phyloP scores from a whole-genome alignment of 176 grass and related monocot genomes.

The Neostapfia colusana region DNA sequence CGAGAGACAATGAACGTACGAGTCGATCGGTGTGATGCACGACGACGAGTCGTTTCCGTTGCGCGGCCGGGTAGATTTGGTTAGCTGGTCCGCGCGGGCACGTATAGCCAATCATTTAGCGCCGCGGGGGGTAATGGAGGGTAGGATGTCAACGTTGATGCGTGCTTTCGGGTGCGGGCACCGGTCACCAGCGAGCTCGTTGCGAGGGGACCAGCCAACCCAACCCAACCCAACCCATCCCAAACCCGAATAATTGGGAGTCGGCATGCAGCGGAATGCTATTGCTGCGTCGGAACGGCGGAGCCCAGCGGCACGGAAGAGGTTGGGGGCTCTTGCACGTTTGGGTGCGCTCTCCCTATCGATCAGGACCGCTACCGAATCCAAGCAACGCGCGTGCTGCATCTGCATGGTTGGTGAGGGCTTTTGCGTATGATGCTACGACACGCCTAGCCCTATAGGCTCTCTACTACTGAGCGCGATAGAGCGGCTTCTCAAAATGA shows the following conservation, averaged over 20 bases:
- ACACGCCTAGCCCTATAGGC: not conserved
- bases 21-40: not conserved
- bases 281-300: not conserved
- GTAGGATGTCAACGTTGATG: conserved; percentile 61
- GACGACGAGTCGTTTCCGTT: not conserved
- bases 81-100: conserved; percentile 14
- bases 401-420: conserved; percentile 7
- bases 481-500: no score
- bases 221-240: not conserved
- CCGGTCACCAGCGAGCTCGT: conserved; percentile 44
- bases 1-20: not conserved
- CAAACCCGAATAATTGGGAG: conserved; percentile 26
- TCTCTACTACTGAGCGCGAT: not conserved
- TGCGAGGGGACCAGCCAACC: conserved; percentile 29
- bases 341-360: not conserved
- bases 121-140: conserved; percentile 34
- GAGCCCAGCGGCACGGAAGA: conserved; percentile 22
- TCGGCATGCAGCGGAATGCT: not conserved
- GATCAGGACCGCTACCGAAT: conserved; percentile 20
- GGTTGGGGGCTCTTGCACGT: not conserved
- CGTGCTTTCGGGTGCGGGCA: conserved; percentile 49
- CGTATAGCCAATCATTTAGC: not conserved
- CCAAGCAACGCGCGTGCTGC: not conserved
- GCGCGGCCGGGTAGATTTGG: conserved; percentile 32
- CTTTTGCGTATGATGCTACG: not conserved